Conservation (phyloP, 495 filamentous ascomycete genomes). For the Pseudomonodictys pantanalensis region DNA sequence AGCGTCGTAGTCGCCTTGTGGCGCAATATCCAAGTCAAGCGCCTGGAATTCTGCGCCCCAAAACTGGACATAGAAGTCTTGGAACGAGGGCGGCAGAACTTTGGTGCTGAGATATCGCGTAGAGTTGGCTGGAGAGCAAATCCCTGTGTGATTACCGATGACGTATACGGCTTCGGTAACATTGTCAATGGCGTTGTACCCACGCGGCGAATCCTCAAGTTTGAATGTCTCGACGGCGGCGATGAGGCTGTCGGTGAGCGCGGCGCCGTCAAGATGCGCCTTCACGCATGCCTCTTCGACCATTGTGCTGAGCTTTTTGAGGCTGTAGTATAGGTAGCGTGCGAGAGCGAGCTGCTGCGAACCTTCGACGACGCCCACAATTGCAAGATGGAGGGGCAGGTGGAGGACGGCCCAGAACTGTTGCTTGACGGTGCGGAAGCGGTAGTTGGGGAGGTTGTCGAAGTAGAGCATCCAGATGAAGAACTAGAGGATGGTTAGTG, state of each 20-base stretch:
- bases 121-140: constrained; percentile 10
- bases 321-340: constrained; percentile 7
- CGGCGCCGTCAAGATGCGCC: constrained; percentile 10
- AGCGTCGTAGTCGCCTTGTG: neutral
- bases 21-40: neutral
- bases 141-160: constrained; percentile 7
- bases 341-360: constrained; percentile 27
- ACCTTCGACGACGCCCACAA: constrained; percentile 27
- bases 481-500: constrained; percentile 1
- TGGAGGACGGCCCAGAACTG: constrained; percentile 25
- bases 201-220: neutral
- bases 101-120: neutral
- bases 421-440: constrained; percentile 21
- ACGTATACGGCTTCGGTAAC: neutral
- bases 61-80: neutral
- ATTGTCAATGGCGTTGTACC: neutral
- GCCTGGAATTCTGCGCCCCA: neutral
- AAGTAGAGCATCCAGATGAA: constrained; percentile 28
- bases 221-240: constrained; percentile 9
- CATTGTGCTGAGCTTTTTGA: neutral
- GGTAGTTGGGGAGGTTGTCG: constrained; percentile 18
- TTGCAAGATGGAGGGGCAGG: constrained; percentile 25
- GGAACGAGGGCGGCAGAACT: neutral
- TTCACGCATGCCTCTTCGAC: neutral
- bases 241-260: neutral